Evolutionary conservation across 164 flowering plant genomes (phyloP), one percentile per base, ranked within the genome.

Genomic region (Sextonia rubra): DNA sequence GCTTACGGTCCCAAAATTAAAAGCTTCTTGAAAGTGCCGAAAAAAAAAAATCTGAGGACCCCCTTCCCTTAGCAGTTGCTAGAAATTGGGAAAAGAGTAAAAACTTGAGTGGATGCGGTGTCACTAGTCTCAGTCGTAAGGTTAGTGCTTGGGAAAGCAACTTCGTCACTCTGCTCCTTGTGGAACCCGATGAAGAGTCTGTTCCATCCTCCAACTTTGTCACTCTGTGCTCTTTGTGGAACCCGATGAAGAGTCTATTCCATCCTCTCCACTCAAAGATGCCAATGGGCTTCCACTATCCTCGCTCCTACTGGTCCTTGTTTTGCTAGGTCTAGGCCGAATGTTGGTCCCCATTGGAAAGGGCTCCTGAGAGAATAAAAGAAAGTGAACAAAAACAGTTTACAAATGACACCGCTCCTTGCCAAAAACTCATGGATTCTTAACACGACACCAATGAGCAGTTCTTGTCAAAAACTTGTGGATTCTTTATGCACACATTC

Each of bases 271-370:
- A 60, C 64, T 82, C 25, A 74, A 64, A 71, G 82, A 79, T 75
- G 73, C 80, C 55, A 82, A 69, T 44, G 87, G 81, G 77, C 76
- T 83, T 65, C 83, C 93, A 72, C 70, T 81, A 61, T 90, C 94
- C 73, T 85, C 92, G 52, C 58, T 73, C 66, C 58, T 66, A 73
- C 61, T 81, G 22, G 80, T 30, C 60, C 86, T 78, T 25, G 79
- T 22, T 82, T 85, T 87, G 72, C 89, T 83, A 18, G 89, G 73
- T 68, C 93, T 82, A 3, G 86, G 70, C 32, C 92, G 84, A 61
- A 87, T 76, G 69, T 86, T 91, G 26, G 75, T 80, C 37, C 98
- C 98, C 91, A 88, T 81, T 5, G 98, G 98, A 68, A 92, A 92
- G 17, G 98, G 98, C 76, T 87, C 90, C 97, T 92, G 86, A 69